These are phyloP conservation scores for Solanum microdontum DNA, from an alignment of 257 asterid genomes.

Conservation along the genomic window DNA sequence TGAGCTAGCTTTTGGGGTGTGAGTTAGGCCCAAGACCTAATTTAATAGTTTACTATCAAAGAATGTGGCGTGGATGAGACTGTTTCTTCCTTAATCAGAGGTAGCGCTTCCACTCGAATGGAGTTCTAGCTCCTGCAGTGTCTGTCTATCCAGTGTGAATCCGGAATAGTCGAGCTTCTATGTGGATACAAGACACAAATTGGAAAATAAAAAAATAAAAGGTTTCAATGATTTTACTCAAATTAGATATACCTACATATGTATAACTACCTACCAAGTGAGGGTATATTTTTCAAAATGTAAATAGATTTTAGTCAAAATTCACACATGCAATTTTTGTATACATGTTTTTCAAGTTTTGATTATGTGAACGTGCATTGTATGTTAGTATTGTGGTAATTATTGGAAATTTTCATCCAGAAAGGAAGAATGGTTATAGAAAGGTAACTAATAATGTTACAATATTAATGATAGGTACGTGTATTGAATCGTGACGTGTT, in stretches of 20 bases:
- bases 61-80: no score
- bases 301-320: neutral
- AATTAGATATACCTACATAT: neutral
- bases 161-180: no score
- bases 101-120: no score
- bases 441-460: neutral
- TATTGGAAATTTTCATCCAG: neutral
- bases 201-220: neutral
- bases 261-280: neutral
- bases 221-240: neutral
- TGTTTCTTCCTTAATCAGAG: no score
- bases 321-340: neutral
- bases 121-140: no score
- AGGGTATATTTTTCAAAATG: neutral
- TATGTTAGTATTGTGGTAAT: neutral
- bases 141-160: no score
- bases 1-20: no score
- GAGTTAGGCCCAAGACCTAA: no score
- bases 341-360: neutral
- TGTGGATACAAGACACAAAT: neutral
- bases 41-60: no score
- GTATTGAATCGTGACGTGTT: neutral
- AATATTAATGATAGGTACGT: neutral
- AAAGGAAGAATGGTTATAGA: neutral
- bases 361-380: neutral